These are phyloP conservation scores for Penicillium salamii DNA, from an alignment of 495 filamentous ascomycete genomes.

Conservation along the genomic window DNA sequence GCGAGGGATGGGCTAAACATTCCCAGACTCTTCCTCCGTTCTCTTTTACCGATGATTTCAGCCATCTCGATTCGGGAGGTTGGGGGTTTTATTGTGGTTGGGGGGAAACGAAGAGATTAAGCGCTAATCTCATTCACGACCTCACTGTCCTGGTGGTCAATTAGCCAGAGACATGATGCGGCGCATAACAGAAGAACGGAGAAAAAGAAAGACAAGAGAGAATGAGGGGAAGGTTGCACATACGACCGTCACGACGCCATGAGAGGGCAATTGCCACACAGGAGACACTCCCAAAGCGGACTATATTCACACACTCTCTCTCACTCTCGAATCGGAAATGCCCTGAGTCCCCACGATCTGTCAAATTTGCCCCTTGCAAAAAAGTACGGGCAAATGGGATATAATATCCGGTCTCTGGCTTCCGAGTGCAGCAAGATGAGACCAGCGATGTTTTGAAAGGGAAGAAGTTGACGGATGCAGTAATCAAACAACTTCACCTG, in stretches of 20 bases:
- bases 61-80: conserved; percentile 32
- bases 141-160: conserved; percentile 31
- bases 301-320: too few relatives aligned
- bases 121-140: conserved; percentile 34
- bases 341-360: too few relatives aligned
- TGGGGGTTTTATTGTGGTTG: too few relatives aligned
- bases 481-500: not conserved
- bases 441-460: conserved; percentile 12
- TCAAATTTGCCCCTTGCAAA: not conserved
- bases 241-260: conserved; percentile 39
- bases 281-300: conserved; percentile 6
- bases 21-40: conserved; percentile 47
- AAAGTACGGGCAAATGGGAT: too few relatives aligned
- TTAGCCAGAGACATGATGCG: conserved; percentile 12
- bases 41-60: conserved; percentile 34
- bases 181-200: conserved; percentile 1
- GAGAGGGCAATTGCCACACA: conserved; percentile 23
- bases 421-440: conserved; percentile 7
- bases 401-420: not conserved
- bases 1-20: conserved; percentile 36
- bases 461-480: conserved; percentile 27
- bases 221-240: conserved; percentile 30
- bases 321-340: too few relatives aligned
- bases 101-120: conserved; percentile 10
- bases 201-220: conserved; percentile 7